Conservation (phyloP, 768 basidiomycete genomes). For the Termitomyces titanicus region DNA sequence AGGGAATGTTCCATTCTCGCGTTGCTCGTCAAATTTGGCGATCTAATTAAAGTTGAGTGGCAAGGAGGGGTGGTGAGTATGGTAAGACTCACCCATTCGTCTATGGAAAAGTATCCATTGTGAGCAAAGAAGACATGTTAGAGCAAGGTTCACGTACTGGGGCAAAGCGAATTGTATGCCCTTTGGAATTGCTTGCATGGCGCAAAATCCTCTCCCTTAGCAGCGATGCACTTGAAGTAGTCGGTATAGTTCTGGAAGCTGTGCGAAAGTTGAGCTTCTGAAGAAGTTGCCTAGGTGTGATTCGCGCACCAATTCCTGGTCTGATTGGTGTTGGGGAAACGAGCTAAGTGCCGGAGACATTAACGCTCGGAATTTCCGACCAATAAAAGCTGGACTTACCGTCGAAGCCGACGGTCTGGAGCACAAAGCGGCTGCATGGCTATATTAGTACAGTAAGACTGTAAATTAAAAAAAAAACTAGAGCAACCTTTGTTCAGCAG, state of each 20-base stretch:
- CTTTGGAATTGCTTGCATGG: slow-evolving; percentile 99
- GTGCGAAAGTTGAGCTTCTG: slow-evolving; percentile 5
- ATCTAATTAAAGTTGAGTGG: slow-evolving; percentile 43
- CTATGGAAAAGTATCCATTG: slow-evolving; percentile 31
- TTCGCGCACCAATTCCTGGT: slow-evolving; percentile 78
- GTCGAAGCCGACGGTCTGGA: slow-evolving; percentile 96
- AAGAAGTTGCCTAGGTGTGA: not conserved
- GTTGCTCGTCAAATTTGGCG: slow-evolving; percentile 90
- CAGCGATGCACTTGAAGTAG: slow-evolving; percentile 96
- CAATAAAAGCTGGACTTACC: slow-evolving; percentile 38
- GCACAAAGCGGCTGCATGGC: slow-evolving; percentile 67
- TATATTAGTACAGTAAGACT: slow-evolving; percentile 12
- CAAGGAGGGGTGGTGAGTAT: slow-evolving; percentile 10
- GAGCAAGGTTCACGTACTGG: slow-evolving; percentile 62
- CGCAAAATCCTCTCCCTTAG: slow-evolving; percentile 97
- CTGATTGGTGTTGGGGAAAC: slow-evolving; percentile 91
- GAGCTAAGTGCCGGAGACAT: slow-evolving; percentile 45
- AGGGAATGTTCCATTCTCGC: slow-evolving; percentile 90
- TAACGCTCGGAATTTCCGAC: not conserved
- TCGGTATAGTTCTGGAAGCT: slow-evolving; percentile 97
- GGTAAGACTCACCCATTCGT: slow-evolving; percentile 74
- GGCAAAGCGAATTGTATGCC: slow-evolving; percentile 95
- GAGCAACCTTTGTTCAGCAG: slow-evolving; percentile 32
- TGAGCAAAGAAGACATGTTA: slow-evolving; percentile 5
- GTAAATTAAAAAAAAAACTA: not conserved